Base-by-base conservation (phyloP, 352 stramenopile species). In the Elongisporangium undulatum region DNA sequence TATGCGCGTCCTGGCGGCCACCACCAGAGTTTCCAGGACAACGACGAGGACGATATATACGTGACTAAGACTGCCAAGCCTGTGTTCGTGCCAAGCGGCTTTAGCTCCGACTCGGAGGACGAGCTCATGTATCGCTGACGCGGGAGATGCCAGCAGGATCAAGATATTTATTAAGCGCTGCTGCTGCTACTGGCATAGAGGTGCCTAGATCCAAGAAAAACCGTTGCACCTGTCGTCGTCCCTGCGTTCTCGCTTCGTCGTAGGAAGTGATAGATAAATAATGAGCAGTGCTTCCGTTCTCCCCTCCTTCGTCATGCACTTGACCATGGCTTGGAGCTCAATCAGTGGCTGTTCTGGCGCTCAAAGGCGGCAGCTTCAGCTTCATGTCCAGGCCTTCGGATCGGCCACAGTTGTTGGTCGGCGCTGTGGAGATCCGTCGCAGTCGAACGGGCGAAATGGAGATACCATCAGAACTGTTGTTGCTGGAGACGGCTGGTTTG, bases 361-460 rank as follows among this genome's bases (percentile, higher is more conserved):
- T 81, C 7, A 87, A 55, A 19, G 79, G 77, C 4, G 79, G 79
- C 8, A 89, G 58, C 29, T 78, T 81, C 29, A 82, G 50, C 9
- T 71, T 73, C 12, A 72, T 34, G 23, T 71, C 63, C 51, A 59
- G 23, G 0, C 57, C 53, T 15, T 74, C 61, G 8, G 66, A 50
- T 26, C 64, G 71, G 13, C 39, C 68, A 53, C 45, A 58, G n/a
- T n/a, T n/a, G 9, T 66, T 21, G 3, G 67, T 64, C 17, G 73
- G 72, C 2, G 72, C 80, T 1, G 75, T 87, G 9, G 73, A 76
- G 8, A 80, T 79, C 2, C 74, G 67, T 59, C 75, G 68, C 13
- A 75, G 55, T 20, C 70, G 61, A 12, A 82, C 66, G 13, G 69
- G 69, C 7, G 66, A 77, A 49, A 68, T 77, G 20, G 63, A 64